Evolutionary conservation across 768 basidiomycete genomes (phyloP).

Genomic region (Lactarius indigo): DNA sequence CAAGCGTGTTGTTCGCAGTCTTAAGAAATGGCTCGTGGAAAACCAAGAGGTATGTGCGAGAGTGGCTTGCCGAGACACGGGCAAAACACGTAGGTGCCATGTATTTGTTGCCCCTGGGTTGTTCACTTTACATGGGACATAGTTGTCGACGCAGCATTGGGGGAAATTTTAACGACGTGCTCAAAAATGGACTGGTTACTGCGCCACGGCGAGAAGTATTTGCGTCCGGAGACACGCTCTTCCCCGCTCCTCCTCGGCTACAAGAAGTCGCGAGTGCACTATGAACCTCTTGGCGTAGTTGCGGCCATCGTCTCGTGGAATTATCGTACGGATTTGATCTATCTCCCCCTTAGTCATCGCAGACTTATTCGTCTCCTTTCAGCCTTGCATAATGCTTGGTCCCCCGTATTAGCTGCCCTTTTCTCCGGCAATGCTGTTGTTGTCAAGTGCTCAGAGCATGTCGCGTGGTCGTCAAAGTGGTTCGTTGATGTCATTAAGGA

Average conservation of each 20-base stretch:
- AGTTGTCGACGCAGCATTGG: slow-evolving; percentile 94
- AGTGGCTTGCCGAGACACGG: slow-evolving; percentile 90
- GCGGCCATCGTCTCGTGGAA: slow-evolving; percentile 95
- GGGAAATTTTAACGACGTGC: slow-evolving; percentile 92
- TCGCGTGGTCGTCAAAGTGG: slow-evolving; percentile 86
- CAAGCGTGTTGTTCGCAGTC: slow-evolving; percentile 76
- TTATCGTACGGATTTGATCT: slow-evolving; percentile 58
- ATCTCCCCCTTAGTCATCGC: neutral
- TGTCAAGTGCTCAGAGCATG: slow-evolving; percentile 89
- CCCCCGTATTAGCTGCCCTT: slow-evolving; percentile 86
- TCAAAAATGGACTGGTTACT: slow-evolving; percentile 94
- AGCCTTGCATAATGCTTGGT: slow-evolving; percentile 94
- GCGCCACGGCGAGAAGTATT: slow-evolving; percentile 72
- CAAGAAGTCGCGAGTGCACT: slow-evolving; percentile 75
- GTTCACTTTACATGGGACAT: slow-evolving; percentile 8
- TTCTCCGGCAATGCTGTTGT: slow-evolving; percentile 90
- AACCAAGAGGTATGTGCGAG: slow-evolving; percentile 85
- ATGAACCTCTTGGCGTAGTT: slow-evolving; percentile 90
- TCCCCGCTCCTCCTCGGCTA: slow-evolving; percentile 67
- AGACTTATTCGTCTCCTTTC: slow-evolving; percentile 6
- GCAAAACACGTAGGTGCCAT: slow-evolving; percentile 77
- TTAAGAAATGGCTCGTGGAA: slow-evolving; percentile 89
- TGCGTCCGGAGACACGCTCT: slow-evolving; percentile 69
- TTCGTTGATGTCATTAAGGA: slow-evolving; percentile 76
- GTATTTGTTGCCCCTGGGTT: neutral